These are phyloP conservation scores for Davidsoniella australis DNA, from an alignment of 2,329 filamentous ascomycete genomes.

Conservation along the genomic window DNA sequence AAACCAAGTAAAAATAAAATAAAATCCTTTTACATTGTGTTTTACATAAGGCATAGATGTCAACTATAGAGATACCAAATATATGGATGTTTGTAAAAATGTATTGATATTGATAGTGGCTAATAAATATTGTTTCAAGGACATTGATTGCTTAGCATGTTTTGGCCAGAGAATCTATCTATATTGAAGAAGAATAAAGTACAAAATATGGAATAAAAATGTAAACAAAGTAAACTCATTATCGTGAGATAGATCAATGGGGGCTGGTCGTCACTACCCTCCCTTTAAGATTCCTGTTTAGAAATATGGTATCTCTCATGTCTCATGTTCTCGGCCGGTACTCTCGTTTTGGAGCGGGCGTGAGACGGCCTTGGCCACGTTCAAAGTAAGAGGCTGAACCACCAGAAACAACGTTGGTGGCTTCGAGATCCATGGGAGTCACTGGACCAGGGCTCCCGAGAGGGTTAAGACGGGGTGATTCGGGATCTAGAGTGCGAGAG, in stretches of 20 bases:
- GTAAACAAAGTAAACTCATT: neutral
- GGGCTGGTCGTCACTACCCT: neutral
- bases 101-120: too few species aligned
- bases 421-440: slow-evolving; percentile 40
- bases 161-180: too few species aligned
- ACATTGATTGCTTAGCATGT: too few species aligned
- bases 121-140: too few species aligned
- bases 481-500: slow-evolving; percentile 22
- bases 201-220: neutral
- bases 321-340: neutral
- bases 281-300: too few species aligned
- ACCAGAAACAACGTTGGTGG: slow-evolving; percentile 18
- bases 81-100: too few species aligned
- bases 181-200: neutral
- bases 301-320: neutral
- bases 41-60: too few species aligned
- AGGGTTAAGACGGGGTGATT: slow-evolving; percentile 32
- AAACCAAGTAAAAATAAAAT: too few species aligned
- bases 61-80: too few species aligned
- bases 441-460: slow-evolving; percentile 42
- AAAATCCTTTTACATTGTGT: too few species aligned
- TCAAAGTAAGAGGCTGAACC: slow-evolving; percentile 12
- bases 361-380: slow-evolving; percentile 9
- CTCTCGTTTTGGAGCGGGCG: neutral
- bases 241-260: neutral